These are phyloP conservation scores for Aaosphaeria arxii DNA, from an alignment of 2,329 filamentous ascomycete genomes.

Conservation along the genomic window DNA sequence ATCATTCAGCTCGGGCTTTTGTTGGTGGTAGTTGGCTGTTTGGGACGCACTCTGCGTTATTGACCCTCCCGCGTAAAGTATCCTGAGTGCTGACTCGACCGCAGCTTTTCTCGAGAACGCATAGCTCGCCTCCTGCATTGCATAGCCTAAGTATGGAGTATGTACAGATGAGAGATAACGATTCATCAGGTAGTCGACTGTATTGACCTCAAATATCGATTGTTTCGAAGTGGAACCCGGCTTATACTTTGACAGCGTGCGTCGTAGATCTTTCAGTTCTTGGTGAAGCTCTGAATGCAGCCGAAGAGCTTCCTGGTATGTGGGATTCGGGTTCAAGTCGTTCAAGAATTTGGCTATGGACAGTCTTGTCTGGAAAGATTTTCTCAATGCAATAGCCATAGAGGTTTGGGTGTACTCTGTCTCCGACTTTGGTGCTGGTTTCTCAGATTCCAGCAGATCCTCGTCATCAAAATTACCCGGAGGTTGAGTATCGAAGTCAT, in stretches of 20 bases:
- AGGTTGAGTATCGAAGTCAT: conserved; percentile 37
- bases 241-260: conserved; percentile 11
- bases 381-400: conserved; percentile 34
- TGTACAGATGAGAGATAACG: conserved; percentile 25
- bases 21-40: neutral
- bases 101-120: conserved; percentile 24
- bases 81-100: conserved; percentile 23
- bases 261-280: conserved; percentile 17
- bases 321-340: conserved; percentile 15
- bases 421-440: conserved; percentile 25
- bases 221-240: neutral
- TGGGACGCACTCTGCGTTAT: neutral
- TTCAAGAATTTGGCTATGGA: conserved; percentile 32
- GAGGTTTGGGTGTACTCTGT: conserved; percentile 33
- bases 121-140: conserved; percentile 18
- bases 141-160: conserved; percentile 18
- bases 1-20: neutral
- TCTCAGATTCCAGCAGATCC: conserved; percentile 30
- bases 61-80: conserved; percentile 17
- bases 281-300: conserved; percentile 17
- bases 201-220: conserved; percentile 14
- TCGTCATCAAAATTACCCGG: conserved; percentile 40
- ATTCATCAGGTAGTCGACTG: conserved; percentile 23
- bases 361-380: conserved; percentile 37
- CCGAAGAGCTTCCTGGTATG: conserved; percentile 26